phyloP scores from a whole-genome alignment of 495 filamentous ascomycete genomes.

The Achaetomiella virescens region DNA sequence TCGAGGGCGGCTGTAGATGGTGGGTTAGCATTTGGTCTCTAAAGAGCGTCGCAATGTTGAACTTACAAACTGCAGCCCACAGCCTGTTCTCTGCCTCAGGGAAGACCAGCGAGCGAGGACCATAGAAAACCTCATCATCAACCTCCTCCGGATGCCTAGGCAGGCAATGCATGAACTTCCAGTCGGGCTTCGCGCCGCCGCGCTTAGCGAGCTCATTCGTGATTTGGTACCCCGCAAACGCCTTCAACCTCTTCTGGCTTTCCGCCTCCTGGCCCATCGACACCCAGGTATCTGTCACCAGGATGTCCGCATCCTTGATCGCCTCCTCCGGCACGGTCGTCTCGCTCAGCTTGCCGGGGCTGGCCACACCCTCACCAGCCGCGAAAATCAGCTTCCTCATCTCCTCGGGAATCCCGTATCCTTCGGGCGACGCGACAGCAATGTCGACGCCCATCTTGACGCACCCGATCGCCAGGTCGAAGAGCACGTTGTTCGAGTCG shows the following conservation, averaged over 20 bases:
- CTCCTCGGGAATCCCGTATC: constrained; percentile 65
- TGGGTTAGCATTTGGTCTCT: constrained; percentile 14
- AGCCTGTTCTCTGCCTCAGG: constrained; percentile 89
- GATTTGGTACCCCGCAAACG: constrained; percentile 86
- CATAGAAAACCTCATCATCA: constrained; percentile 88
- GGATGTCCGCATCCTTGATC: constrained; percentile 77
- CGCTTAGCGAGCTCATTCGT: constrained; percentile 72
- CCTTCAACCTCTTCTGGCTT: constrained; percentile 63
- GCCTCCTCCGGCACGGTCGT: constrained; percentile 81
- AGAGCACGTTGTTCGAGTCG: constrained; percentile 95
- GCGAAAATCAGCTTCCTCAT: constrained; percentile 66
- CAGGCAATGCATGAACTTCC: constrained; percentile 99
- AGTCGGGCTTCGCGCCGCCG: constrained; percentile 79
- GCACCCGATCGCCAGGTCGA: constrained; percentile 80
- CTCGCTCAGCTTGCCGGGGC: constrained; percentile 62
- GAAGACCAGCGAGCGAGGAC: constrained; percentile 75
- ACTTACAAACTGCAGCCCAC: constrained; percentile 74
- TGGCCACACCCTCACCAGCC: constrained; percentile 48
- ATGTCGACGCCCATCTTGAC: constrained; percentile 81
- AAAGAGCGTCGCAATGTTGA: not conserved
- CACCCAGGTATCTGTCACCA: constrained; percentile 96
- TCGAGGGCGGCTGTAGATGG: constrained; percentile 60
- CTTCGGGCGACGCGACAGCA: constrained; percentile 75
- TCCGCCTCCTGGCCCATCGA: constrained; percentile 96
- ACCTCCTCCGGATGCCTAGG: constrained; percentile 95